Evolutionary conservation across 23 red algal species (phyloP), one percentile per base, ranked within the genome.

Genomic region (Gracilaria domingensis): DNA sequence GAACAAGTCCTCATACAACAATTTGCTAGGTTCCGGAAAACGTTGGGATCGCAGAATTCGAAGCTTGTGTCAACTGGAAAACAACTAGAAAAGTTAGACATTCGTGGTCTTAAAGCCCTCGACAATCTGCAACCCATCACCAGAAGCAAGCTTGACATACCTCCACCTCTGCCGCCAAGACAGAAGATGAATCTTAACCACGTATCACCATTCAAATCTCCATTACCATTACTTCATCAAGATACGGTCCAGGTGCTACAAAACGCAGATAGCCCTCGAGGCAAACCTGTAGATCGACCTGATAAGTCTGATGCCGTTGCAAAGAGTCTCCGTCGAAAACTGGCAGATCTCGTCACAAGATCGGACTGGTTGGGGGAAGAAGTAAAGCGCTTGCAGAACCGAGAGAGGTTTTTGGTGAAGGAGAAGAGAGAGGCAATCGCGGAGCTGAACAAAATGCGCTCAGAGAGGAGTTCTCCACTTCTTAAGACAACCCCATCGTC

Each of bases 351-450:
- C 6, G 55, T 74, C 6, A 79, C 66, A n/a, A 60, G 71, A 35
- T 90, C 87, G 45, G 73, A 90, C 21, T 90, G 57, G 39, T n/a
- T 90, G 12, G 44, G 65, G n/a, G 87, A 71, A 45, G 87, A 90
- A 69, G 87, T 90, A 42, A 90, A 79, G 57, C 71, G 87, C 32
- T 59, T 90, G 25, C 72, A 90, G 79, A 45, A 45, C 24, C 71
- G 70, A 7, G 87, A 90, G 37, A 78, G 77, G 12, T 47, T 28
- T 42, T 60, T 90, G 37, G 16, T 66, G n/a, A 66, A 34, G 20
- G 87, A 90, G 55, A 90, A 80, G 62, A 47, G 71, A 26, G 54
- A 75, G 4, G 73, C 87, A 26, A 28, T 81, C 21, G 62, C 75
- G 1, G 36, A 90, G 56, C 32, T 90, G 38, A 80, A 34, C 34